Percentiles rank a stretch among this genome's conserved stretches.
Evolutionary conservation across 345 rosid species (phyloP).

Genomic region (Gossypium stocksii): DNA sequence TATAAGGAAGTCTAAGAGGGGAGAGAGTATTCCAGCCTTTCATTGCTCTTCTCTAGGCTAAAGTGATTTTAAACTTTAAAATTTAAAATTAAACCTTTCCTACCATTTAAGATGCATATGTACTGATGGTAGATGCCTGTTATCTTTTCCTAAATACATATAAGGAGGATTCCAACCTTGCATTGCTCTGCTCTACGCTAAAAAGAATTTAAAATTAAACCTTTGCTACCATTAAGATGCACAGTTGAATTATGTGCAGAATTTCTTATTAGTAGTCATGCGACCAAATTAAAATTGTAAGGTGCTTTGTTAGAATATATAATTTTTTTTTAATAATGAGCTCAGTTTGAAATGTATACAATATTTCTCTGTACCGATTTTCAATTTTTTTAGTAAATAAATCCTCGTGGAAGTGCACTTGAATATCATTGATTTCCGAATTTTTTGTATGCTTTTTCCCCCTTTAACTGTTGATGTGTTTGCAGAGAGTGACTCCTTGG

Average conservation of each 20-base stretch:
- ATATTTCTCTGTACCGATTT: background rate
- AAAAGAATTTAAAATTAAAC: background rate
- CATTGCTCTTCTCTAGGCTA: background rate
- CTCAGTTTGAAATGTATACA: background rate
- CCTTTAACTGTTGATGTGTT: conserved; percentile 13
- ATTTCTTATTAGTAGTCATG: background rate
- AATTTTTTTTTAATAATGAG: background rate
- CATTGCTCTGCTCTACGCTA: background rate
- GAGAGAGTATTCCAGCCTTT: background rate
- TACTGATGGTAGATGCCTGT: no score
- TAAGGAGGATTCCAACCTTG: background rate
- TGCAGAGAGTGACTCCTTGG: conserved; percentile 92
- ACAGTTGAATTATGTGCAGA: background rate
- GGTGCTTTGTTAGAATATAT: no score
- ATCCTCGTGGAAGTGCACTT: conserved; percentile 2
- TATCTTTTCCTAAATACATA: background rate
- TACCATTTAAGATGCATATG: background rate
- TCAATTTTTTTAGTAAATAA: background rate
- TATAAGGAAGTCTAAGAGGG: background rate
- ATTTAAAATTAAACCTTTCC: background rate
- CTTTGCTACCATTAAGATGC: background rate
- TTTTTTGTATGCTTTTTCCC: background rate
- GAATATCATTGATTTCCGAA: background rate
- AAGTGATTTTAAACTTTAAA: background rate
- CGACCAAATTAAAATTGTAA: background rate